Conservation (phyloP, 768 basidiomycete genomes). For the Termitomyces sp. region DNA sequence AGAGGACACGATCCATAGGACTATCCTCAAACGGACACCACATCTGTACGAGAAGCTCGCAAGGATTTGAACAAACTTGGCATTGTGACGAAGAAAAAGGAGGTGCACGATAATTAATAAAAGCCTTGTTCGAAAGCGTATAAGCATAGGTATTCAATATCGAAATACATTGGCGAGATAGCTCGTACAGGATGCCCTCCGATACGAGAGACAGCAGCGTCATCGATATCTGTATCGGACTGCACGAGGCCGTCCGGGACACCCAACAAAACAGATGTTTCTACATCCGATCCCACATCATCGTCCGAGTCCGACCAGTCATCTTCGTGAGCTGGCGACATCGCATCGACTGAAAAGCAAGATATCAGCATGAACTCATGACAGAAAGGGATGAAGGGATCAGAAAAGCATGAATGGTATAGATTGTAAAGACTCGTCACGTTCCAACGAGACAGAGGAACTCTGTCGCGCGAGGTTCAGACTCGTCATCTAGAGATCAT, state of each 20-base stretch:
- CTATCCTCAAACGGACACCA: constrained; percentile 90
- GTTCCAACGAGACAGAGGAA: constrained; percentile 48
- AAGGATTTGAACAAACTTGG: constrained; percentile 63
- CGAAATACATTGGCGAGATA: constrained; percentile 44
- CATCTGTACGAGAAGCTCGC: constrained; percentile 81
- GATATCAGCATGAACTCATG: constrained; percentile 16
- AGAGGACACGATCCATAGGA: constrained; percentile 78
- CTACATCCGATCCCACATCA: constrained; percentile 46
- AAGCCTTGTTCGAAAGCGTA: constrained; percentile 52
- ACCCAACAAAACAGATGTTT: constrained; percentile 75
- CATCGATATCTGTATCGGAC: constrained; percentile 51
- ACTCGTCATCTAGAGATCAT: constrained; percentile 73
- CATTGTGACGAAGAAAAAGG: constrained; percentile 61
- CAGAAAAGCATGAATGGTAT: constrained; percentile 97
- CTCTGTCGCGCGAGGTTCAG: constrained; percentile 57
- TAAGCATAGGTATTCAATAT: constrained; percentile 44
- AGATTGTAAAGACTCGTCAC: constrained; percentile 60
- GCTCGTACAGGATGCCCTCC: constrained; percentile 85
- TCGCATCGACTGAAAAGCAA: constrained; percentile 17
- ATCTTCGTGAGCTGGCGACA: constrained; percentile 43
- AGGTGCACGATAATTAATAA: constrained; percentile 62
- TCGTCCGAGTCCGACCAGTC: constrained; percentile 84
- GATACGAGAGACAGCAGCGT: constrained; percentile 84
- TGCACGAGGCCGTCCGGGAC: constrained; percentile 73
- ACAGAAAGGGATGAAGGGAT: constrained; percentile 29